Evolutionary conservation across 139 green algal genomes (phyloP).

Genomic region (Spirogloea muscicola): DNA sequence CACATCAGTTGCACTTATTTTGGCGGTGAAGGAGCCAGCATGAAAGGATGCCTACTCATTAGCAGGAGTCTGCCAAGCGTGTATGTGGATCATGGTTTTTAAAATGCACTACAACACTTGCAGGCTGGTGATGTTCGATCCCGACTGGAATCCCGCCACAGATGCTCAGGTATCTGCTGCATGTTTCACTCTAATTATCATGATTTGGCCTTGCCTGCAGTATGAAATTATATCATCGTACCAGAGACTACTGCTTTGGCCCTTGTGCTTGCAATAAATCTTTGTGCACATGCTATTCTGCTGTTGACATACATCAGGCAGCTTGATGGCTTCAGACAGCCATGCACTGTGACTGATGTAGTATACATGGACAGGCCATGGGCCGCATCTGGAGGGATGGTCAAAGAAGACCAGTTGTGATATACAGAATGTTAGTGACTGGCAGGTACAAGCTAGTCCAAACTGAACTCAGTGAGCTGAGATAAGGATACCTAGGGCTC

Average conservation of each 20-base stretch:
- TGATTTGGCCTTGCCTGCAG: not conserved
- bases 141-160: slow-evolving; percentile 89
- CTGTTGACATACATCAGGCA: no score
- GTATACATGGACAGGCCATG: slow-evolving; percentile 56
- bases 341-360: no score
- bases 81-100: no score
- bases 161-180: slow-evolving; percentile 64
- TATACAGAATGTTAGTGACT: slow-evolving; percentile 91
- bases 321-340: no score
- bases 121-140: slow-evolving; percentile 81
- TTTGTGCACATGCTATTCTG: no score
- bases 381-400: slow-evolving; percentile 93
- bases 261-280: no score
- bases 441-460: slow-evolving; percentile 50
- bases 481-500: not conserved
- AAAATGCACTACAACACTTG: no score
- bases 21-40: no score
- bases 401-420: slow-evolving; percentile 88
- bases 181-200: not conserved
- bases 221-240: not conserved
- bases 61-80: no score
- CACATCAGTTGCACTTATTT: no score
- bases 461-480: not conserved
- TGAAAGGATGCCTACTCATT: no score
- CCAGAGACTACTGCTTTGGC: not conserved